Conservation (phyloP, 2,329 filamentous ascomycete genomes). For the Colletotrichum zoysiae region DNA sequence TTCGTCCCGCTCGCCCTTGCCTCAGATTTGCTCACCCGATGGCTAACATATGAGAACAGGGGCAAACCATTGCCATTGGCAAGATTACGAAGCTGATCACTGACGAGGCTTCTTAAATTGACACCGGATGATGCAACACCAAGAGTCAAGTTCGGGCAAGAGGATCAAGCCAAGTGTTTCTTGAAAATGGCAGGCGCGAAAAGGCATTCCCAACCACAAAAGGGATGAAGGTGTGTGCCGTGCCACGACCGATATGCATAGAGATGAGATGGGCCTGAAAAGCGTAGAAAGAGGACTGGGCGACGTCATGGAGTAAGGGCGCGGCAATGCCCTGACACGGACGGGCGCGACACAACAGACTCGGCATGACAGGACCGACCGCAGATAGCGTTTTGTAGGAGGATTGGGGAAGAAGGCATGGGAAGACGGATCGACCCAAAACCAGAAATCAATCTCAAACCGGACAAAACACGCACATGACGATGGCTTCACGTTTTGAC, state of each 20-base stretch:
- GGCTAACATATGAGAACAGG: constrained; percentile 63
- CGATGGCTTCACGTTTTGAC: constrained; percentile 39
- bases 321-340: constrained; percentile 24
- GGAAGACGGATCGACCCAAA: constrained; percentile 15
- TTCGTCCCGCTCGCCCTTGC: constrained; percentile 54
- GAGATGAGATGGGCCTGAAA: constrained; percentile 26
- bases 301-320: constrained; percentile 27
- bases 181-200: constrained; percentile 4
- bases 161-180: constrained; percentile 2
- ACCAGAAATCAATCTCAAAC: constrained; percentile 26
- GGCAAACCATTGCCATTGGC: constrained; percentile 99
- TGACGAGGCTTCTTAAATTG: constrained; percentile 49
- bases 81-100: constrained; percentile 93
- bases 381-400: constrained; percentile 6
- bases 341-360: constrained; percentile 17
- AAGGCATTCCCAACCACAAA: not conserved
- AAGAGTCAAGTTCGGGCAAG: constrained; percentile 9
- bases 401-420: not conserved
- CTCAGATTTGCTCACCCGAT: constrained; percentile 41
- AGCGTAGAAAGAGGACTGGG: constrained; percentile 24
- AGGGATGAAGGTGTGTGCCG: constrained; percentile 18
- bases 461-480: constrained; percentile 30
- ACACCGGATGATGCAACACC: constrained; percentile 32
- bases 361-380: constrained; percentile 26
- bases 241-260: constrained; percentile 22